Evolutionary conservation across 768 basidiomycete genomes (phyloP), one percentile per base, ranked within the genome.

Genomic region (Podaxis sp.): DNA sequence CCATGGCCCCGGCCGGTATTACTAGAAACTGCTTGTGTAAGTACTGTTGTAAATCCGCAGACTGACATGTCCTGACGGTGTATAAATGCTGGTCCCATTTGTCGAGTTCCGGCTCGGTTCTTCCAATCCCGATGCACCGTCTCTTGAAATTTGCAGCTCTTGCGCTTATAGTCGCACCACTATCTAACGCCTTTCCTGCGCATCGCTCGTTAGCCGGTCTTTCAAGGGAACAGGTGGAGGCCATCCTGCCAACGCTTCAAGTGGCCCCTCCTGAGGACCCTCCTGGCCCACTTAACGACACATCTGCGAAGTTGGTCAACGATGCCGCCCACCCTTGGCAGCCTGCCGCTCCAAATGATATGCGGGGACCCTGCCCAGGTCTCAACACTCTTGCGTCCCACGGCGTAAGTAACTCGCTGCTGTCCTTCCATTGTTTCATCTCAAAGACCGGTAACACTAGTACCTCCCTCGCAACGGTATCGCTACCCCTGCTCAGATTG

Each of bases 351-450:
- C 55, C 53, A 12, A 55, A 42, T 0, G 68, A 65, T 24, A 57
- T 65, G 56, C 57, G 67, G 11, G 67, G 67, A 7, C 67, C 67
- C 4, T 67, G 67, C 39, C 67, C 67, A 28, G 67, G 67, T 19
- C 53, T 67, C 22, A 67, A 67, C 40, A 65, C 64, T 8, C 64
- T 67, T 7, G 67, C 67, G 11, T 59, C 55, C 15, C 66, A 67
- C 28, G 66, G 66, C 42, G 66, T 67, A 55, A 17, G 57, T 62
- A 26, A 17, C 7, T 13, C 57, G 30, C 49, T 17, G 19, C 24
- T 12, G 6, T 46, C n/a, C 48, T 26, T 22, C 13, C 40, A 24
- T 36, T 15, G 13, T 44, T 11, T 44, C 15, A 11, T 24, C 24
- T 51, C 49, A 11, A 5, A 28, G 8, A 24, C 24, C 49, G 8